A percentile compares a stretch with the other conserved stretches of the same genome.
Evolutionary conservation across 805 yeast species (phyloP).

Genomic region (Starmera dryadoides): DNA sequence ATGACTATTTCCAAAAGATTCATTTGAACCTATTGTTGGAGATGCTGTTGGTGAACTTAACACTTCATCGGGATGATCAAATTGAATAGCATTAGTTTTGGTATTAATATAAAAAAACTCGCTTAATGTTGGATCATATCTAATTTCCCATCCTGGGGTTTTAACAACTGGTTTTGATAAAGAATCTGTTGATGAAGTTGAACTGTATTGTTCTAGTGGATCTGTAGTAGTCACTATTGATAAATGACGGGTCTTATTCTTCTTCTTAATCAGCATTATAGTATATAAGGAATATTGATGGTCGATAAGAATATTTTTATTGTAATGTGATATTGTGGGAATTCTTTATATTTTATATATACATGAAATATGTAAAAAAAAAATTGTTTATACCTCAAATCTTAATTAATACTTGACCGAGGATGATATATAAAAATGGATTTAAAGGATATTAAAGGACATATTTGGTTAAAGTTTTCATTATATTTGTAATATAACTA

Average conservation of each 20-base stretch:
- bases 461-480: too few relatives aligned
- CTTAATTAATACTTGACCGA: too few relatives aligned
- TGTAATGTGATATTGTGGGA: too few relatives aligned
- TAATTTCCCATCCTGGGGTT: constrained; percentile 16
- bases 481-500: too few relatives aligned
- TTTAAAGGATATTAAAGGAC: too few relatives aligned
- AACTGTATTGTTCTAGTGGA: too few relatives aligned
- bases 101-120: constrained; percentile 27
- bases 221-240: neutral
- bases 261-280: neutral
- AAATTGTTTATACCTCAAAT: too few relatives aligned
- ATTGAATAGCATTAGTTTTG: constrained; percentile 23
- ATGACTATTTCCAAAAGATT: neutral
- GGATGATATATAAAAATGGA: too few relatives aligned
- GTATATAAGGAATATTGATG: too few relatives aligned
- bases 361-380: too few relatives aligned
- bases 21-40: neutral
- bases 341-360: too few relatives aligned
- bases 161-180: constrained; percentile 8
- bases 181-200: neutral
- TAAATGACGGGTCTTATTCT: neutral
- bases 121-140: constrained; percentile 22
- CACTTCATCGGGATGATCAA: constrained; percentile 34
- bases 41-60: constrained; percentile 9
- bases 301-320: too few relatives aligned